Conservation (phyloP, 352 stramenopile species). For the Globisporangium middletonii region DNA sequence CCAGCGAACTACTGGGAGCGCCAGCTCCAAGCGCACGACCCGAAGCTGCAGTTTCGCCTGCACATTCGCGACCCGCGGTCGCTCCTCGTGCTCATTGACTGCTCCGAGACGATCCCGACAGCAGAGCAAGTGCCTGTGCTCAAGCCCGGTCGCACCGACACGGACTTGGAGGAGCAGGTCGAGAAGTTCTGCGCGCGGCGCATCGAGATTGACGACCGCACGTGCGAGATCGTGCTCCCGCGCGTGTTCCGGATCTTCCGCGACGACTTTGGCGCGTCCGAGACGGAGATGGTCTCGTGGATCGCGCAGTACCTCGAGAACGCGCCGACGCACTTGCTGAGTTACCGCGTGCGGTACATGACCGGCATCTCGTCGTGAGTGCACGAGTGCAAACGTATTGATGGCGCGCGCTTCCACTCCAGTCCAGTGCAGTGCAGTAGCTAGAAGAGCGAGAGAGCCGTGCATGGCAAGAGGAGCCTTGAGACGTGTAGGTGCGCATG, state of each 20-base stretch:
- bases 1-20: conserved; percentile 85
- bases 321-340: conserved; percentile 58
- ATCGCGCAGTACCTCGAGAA: conserved; percentile 81
- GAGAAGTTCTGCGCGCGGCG: conserved; percentile 68
- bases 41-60: conserved; percentile 78
- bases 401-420: too few relatives aligned
- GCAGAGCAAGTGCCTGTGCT: conserved; percentile 68
- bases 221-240: conserved; percentile 58
- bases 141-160: conserved; percentile 76
- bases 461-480: neutral
- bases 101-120: conserved; percentile 47
- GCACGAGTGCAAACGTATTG: neutral
- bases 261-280: conserved; percentile 81
- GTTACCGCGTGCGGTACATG: conserved; percentile 73
- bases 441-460: neutral
- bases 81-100: conserved; percentile 78
- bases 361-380: conserved; percentile 50
- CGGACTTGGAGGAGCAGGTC: conserved; percentile 77
- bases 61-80: conserved; percentile 83
- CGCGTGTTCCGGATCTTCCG: conserved; percentile 79
- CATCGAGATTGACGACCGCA: conserved; percentile 50
- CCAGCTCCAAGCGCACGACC: conserved; percentile 75
- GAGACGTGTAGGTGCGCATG: too few relatives aligned
- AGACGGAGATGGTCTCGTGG: conserved; percentile 84
- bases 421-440: neutral